Percentiles rank a stretch among this genome's conserved stretches.
Evolutionary conservation across 805 yeast species (phyloP).

Genomic region (Torulaspora indica): DNA sequence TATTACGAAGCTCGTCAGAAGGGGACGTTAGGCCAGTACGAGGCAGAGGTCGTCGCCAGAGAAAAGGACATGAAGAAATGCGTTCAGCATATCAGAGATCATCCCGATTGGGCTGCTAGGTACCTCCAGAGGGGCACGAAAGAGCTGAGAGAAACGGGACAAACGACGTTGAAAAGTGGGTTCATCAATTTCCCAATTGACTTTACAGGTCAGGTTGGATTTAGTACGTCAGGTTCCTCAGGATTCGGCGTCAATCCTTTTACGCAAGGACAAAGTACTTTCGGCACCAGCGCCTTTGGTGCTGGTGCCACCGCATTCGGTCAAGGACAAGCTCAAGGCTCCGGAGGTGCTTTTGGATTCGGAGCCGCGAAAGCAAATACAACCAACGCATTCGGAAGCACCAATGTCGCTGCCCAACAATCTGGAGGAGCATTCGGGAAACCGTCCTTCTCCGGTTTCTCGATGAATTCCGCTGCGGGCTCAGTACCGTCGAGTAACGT

Average conservation of each 20-base stretch:
- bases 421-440: slow-evolving; percentile 16
- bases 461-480: slow-evolving; percentile 21
- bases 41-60: slow-evolving; percentile 41
- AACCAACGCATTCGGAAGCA: slow-evolving; percentile 21
- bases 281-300: slow-evolving; percentile 28
- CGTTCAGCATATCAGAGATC: slow-evolving; percentile 36
- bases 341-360: slow-evolving; percentile 5
- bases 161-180: slow-evolving; percentile 25
- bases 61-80: slow-evolving; percentile 46
- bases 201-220: slow-evolving; percentile 21
- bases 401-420: slow-evolving; percentile 4
- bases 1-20: slow-evolving; percentile 41
- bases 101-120: slow-evolving; percentile 50
- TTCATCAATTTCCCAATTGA: slow-evolving; percentile 38
- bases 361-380: slow-evolving; percentile 4
- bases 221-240: slow-evolving; percentile 1
- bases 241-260: slow-evolving; percentile 18
- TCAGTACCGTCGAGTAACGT: background rate
- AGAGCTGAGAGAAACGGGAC: slow-evolving; percentile 29
- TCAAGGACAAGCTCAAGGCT: slow-evolving; percentile 1
- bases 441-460: slow-evolving; percentile 22
- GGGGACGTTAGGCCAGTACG: slow-evolving; percentile 39
- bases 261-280: slow-evolving; percentile 19
- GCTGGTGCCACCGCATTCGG: slow-evolving; percentile 12
- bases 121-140: slow-evolving; percentile 47